A percentile compares a stretch with the other conserved stretches of the same genome.
Conservation (phyloP, 75 land plant genomes). For the Sequoia sempervirens region DNA sequence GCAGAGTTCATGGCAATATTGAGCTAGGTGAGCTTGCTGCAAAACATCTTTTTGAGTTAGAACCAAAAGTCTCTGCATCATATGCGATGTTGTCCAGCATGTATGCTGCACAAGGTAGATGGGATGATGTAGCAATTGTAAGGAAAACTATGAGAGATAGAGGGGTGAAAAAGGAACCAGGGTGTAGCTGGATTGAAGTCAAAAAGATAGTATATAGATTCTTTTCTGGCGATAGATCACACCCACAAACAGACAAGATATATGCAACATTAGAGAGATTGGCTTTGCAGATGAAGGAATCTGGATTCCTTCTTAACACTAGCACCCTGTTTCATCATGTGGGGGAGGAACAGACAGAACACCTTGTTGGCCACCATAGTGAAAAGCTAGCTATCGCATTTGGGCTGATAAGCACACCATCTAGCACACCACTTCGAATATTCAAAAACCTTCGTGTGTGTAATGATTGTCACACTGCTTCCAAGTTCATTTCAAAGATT, state of each 20-base stretch:
- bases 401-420: background rate
- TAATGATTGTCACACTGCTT: too few relatives aligned
- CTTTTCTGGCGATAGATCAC: constrained; percentile 20
- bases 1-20: constrained; percentile 15
- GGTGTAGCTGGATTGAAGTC: constrained; percentile 10
- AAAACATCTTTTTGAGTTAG: constrained; percentile 5
- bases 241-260: constrained; percentile 13
- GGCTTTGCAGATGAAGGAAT: background rate
- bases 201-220: background rate
- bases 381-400: too few relatives aligned
- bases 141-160: background rate
- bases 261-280: constrained; percentile 10
- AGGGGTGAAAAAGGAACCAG: background rate
- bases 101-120: constrained; percentile 11
- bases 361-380: background rate
- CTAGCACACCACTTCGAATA: background rate
- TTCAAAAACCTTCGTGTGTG: too few relatives aligned
- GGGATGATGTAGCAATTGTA: constrained; percentile 1
- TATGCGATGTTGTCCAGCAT: constrained; percentile 21
- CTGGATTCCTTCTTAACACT: background rate
- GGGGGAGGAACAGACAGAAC: constrained; percentile 1
- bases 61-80: constrained; percentile 9
- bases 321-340: background rate
- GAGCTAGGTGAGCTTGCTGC: constrained; percentile 15
- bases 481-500: too few relatives aligned